A percentile compares a stretch with the other conserved stretches of the same genome.
These are phyloP conservation scores for Circinella umbellata DNA, from an alignment of 371 early-diverging fungal species.

Conservation along the genomic window DNA sequence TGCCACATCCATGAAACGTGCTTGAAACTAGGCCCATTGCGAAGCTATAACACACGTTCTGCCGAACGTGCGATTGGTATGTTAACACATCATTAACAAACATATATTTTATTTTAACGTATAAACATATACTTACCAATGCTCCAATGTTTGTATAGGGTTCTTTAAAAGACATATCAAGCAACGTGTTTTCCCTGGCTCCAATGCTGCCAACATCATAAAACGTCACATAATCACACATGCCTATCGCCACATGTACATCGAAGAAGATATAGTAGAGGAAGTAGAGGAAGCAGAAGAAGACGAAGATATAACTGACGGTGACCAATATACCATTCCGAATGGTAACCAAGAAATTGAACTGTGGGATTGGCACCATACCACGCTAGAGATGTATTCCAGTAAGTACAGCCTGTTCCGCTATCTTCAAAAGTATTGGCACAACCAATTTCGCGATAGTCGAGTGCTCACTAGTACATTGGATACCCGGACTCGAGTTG, in stretches of 20 bases:
- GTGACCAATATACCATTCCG: neutral
- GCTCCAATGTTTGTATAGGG: neutral
- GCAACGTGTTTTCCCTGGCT: neutral
- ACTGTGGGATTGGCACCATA: neutral
- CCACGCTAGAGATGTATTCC: neutral
- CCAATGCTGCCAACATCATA: neutral
- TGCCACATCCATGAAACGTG: neutral
- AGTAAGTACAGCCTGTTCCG: neutral
- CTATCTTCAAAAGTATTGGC: neutral
- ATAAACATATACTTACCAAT: no score
- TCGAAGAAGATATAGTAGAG: neutral
- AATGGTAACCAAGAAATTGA: neutral
- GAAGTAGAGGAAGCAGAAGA: neutral
- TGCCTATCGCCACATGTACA: neutral
- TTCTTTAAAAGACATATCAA: neutral
- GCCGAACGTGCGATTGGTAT: neutral
- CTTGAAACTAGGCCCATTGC: neutral
- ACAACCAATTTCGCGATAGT: neutral
- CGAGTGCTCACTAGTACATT: neutral
- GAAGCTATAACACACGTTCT: neutral
- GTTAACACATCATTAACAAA: no score
- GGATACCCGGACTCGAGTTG: neutral
- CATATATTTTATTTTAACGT: no score
- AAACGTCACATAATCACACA: neutral
- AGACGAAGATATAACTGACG: no score